phyloP scores from a whole-genome alignment of 163 green algal species.

The Scenedesmus sp. region DNA sequence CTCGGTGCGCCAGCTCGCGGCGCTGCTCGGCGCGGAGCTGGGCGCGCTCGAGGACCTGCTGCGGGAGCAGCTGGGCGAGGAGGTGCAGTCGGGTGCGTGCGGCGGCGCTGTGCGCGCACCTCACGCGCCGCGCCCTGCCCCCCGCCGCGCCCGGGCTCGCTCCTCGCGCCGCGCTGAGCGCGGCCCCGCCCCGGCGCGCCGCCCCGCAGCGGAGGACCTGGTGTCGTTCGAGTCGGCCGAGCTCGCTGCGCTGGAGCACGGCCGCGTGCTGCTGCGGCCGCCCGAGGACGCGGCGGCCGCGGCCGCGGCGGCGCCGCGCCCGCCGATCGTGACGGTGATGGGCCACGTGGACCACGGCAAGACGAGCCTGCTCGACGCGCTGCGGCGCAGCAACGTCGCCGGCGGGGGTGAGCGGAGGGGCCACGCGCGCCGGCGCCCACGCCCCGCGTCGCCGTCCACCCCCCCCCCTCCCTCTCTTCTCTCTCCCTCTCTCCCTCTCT shows the following conservation, averaged over 20 bases:
- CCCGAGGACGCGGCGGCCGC: neutral
- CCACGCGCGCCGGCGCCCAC: too few relatives aligned
- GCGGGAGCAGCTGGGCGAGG: slow-evolving; percentile 60
- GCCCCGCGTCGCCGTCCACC: too few relatives aligned
- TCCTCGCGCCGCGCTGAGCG: too few relatives aligned
- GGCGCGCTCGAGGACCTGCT: slow-evolving; percentile 65
- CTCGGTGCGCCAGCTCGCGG: slow-evolving; percentile 62
- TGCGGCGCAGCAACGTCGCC: slow-evolving; percentile 52
- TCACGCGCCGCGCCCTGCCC: too few relatives aligned
- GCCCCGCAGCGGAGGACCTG: slow-evolving; percentile 57
- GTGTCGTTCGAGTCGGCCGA: slow-evolving; percentile 77
- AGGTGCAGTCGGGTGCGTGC: slow-evolving; percentile 44
- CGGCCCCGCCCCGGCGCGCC: too few relatives aligned
- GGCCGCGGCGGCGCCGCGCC: slow-evolving; percentile 50
- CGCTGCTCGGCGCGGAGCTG: slow-evolving; percentile 52
- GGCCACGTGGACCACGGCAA: slow-evolving; percentile 96
- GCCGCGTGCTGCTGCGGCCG: slow-evolving; percentile 42
- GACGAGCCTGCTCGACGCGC: slow-evolving; percentile 87
- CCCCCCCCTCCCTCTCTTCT: too few relatives aligned
- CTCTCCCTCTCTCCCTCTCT: too few relatives aligned
- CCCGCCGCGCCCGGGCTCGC: too few relatives aligned
- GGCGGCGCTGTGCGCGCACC: neutral
- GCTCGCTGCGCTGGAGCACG: slow-evolving; percentile 81
- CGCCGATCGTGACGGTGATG: slow-evolving; percentile 91
- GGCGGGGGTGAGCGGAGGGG: neutral